Evolutionary conservation across 192 early-diverging fungal species (phyloP).

Genomic region (Coemansia sp.): DNA sequence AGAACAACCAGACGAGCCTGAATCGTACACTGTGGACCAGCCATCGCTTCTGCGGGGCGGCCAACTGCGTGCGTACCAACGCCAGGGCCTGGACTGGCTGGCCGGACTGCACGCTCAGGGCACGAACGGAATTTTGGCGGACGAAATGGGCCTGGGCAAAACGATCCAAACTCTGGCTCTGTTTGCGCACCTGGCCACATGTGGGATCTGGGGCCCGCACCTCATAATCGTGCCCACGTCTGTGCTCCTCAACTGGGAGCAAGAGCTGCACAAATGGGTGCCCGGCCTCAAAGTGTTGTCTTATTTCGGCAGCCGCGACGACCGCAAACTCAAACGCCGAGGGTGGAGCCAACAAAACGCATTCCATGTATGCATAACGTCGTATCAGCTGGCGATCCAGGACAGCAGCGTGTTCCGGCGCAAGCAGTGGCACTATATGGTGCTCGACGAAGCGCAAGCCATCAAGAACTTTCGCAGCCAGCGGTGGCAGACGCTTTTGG

Average conservation of each 20-base stretch:
- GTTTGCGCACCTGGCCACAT: constrained; percentile 86
- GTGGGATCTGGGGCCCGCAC: constrained; percentile 80
- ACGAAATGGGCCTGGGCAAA: constrained; percentile 98
- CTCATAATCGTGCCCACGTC: constrained; percentile 96
- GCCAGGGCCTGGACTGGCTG: constrained; percentile 98
- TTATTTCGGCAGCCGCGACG: constrained; percentile 85
- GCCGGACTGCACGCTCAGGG: constrained; percentile 91
- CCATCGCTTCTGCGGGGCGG: constrained; percentile 87
- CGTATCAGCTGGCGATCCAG: constrained; percentile 92
- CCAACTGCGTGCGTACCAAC: constrained; percentile 90
- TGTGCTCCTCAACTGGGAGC: constrained; percentile 94
- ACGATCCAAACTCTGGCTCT: constrained; percentile 96
- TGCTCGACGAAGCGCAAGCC: constrained; percentile 80
- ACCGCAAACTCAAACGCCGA: constrained; percentile 57
- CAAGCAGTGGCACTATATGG: constrained; percentile 71
- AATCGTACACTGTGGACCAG: constrained; percentile 57
- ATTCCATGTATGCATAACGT: constrained; percentile 94
- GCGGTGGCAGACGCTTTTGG: constrained; percentile 87
- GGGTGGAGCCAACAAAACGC: constrained; percentile 53
- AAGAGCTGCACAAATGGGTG: constrained; percentile 88
- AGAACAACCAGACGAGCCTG: background rate
- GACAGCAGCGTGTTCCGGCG: constrained; percentile 83
- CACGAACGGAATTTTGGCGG: constrained; percentile 96
- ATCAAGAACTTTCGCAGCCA: constrained; percentile 92
- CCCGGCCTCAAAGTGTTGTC: constrained; percentile 84